Percentiles rank a stretch among this genome's conserved stretches.
phyloP scores from a whole-genome alignment of 2,329 filamentous ascomycete species.

The Fusarium equiseti region DNA sequence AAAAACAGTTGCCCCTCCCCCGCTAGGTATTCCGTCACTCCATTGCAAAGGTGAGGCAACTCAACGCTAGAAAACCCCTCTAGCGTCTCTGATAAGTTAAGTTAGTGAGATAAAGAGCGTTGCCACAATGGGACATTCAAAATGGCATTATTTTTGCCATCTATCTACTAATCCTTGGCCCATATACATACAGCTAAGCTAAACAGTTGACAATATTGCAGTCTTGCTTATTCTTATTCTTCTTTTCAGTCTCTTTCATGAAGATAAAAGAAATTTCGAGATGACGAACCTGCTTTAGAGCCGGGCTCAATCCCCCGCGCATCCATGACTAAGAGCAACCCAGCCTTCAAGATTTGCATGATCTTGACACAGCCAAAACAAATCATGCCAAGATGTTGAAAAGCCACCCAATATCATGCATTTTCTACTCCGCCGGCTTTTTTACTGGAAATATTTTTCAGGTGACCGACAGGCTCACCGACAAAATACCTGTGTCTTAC shows the following conservation, averaged over 20 bases:
- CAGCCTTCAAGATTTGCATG: conserved; percentile 41
- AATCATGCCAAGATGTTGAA: conserved; percentile 30
- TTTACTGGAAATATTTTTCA: conserved; percentile 17
- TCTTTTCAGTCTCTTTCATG: not conserved
- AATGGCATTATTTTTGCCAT: conserved; percentile 15
- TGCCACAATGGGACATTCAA: conserved; percentile 2
- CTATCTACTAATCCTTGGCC: not conserved
- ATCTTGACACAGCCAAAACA: conserved; percentile 45
- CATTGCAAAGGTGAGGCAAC: conserved; percentile 2
- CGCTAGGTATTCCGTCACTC: conserved; percentile 14
- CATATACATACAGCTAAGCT: not conserved
- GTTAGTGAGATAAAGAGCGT: conserved; percentile 17
- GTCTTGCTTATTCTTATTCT: not conserved
- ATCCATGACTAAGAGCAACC: conserved; percentile 41
- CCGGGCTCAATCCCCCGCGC: conserved; percentile 16
- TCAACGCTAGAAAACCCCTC: conserved; percentile 8
- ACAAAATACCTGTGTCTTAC: conserved; percentile 15
- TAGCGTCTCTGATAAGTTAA: not conserved
- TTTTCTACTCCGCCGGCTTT: conserved; percentile 17
- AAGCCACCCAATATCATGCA: conserved; percentile 35
- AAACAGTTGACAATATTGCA: not conserved
- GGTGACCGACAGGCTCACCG: conserved; percentile 27
- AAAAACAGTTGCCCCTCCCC: conserved; percentile 31
- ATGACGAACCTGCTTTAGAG: not conserved
- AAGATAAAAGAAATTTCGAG: conserved; percentile 20